Evolutionary conservation across 2,329 filamentous ascomycete species (phyloP).

Genomic region (Aspergillus hiratsukae): DNA sequence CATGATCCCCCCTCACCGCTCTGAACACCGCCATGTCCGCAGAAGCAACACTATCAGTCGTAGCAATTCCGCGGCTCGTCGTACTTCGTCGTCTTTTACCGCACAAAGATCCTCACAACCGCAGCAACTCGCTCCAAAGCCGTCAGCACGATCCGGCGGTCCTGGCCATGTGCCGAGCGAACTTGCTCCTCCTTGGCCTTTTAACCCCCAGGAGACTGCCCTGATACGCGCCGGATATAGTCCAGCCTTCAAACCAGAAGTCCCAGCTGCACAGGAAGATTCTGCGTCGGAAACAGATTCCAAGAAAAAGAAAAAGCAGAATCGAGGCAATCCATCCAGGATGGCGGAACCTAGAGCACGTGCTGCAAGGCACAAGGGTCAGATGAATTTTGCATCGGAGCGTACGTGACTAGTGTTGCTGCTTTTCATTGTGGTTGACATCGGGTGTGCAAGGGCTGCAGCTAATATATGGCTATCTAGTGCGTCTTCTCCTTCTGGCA

Average conservation of each 20-base stretch:
- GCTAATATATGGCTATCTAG: conserved; percentile 17
- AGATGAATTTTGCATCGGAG: conserved; percentile 74
- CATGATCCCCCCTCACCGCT: conserved; percentile 10
- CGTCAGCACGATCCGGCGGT: conserved; percentile 1
- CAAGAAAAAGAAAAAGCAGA: conserved; percentile 7
- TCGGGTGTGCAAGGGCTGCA: not conserved
- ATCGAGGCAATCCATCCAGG: conserved; percentile 6
- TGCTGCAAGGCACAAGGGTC: conserved; percentile 73
- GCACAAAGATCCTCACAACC: not conserved
- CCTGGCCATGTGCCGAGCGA: conserved; percentile 15
- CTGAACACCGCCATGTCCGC: conserved; percentile 12
- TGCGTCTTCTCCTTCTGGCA: conserved; percentile 41
- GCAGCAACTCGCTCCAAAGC: not conserved
- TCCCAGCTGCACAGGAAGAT: conserved; percentile 1
- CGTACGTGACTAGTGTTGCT: conserved; percentile 46
- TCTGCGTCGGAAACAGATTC: not conserved
- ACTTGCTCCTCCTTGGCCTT: conserved; percentile 18
- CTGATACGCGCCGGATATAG: conserved; percentile 22
- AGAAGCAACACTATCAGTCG: conserved; percentile 1
- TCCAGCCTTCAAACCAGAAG: conserved; percentile 15
- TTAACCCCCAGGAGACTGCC: conserved; percentile 17
- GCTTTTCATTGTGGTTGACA: not conserved
- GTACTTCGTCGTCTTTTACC: not conserved
- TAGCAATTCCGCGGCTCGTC: not conserved
- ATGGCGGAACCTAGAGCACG: conserved; percentile 73